Conservation (phyloP, 495 filamentous ascomycete genomes). For the Talaromyces adpressus region DNA sequence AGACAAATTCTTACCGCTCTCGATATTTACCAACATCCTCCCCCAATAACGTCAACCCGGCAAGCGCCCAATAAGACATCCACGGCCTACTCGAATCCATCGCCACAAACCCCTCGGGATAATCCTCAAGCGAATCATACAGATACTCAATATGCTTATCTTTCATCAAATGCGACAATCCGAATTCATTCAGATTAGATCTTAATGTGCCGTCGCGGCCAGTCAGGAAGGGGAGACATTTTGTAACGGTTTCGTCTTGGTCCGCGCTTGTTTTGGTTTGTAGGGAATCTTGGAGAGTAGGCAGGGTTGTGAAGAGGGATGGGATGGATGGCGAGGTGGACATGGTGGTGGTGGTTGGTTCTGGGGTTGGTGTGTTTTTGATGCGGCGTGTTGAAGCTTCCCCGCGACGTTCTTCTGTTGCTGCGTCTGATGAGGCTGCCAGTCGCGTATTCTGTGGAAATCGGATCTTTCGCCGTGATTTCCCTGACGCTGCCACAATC, state of each 20-base stretch:
- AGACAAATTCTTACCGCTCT: conserved; percentile 41
- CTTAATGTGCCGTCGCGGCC: conserved; percentile 30
- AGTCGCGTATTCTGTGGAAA: neutral
- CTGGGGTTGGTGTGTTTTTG: neutral
- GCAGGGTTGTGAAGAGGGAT: conserved; percentile 54
- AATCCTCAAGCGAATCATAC: conserved; percentile 52
- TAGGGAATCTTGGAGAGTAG: conserved; percentile 60
- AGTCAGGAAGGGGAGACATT: conserved; percentile 63
- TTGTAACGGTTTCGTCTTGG: conserved; percentile 59
- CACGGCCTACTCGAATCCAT: conserved; percentile 84
- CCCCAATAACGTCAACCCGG: conserved; percentile 64
- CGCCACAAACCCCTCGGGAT: conserved; percentile 58
- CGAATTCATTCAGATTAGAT: conserved; percentile 53
- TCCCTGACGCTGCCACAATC: conserved; percentile 1
- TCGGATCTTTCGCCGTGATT: neutral
- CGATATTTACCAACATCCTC: conserved; percentile 66
- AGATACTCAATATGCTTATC: conserved; percentile 71
- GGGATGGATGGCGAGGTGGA: conserved; percentile 23
- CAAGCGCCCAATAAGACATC: conserved; percentile 87
- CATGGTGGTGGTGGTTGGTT: neutral
- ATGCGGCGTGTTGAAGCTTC: neutral
- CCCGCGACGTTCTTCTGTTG: neutral
- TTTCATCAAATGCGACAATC: conserved; percentile 66
- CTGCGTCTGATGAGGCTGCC: neutral
- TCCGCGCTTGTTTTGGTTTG: conserved; percentile 58